Evolutionary conservation across 2,329 filamentous ascomycete genomes (phyloP), one percentile per base, ranked within the genome.

Genomic region (Alternaria gansuensis): DNA sequence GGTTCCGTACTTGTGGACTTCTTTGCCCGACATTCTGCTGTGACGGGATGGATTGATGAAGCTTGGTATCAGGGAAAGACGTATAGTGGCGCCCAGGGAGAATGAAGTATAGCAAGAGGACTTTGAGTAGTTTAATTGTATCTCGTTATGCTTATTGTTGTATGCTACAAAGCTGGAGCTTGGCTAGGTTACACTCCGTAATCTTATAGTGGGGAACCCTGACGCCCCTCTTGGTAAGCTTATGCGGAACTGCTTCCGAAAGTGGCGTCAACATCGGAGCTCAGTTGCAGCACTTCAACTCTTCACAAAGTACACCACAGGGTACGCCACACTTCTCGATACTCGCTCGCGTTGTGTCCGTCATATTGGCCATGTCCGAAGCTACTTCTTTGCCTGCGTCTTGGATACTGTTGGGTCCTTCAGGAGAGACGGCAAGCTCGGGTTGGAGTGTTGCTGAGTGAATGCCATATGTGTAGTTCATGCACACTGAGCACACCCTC

Each of bases 371-470:
- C 11, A 51, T 51, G 7, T 33, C 57, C 8, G 54, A 57, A 14
- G 28, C 46, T 9, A 51, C 53, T 13, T 54, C 52, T 3, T n/a
- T 56, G 2, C 11, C 44, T 3, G 58, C 62, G 14, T 17, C 49
- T 26, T 48, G 44, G 5, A 21, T 34, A 2, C 34, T 10, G 1
- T 26, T 28, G 26, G 23, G 2, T 24, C 34, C 8, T 3, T 14
- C 39, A 8, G 28, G 5, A 40, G 41, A 24, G 9, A 14, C 23
- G 6, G 59, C 71, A 14, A 83, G 65, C 72, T 91, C 89, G 0
- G 89, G 89, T 76, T 92, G 90, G 31, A 93, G 72, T 1, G 90
- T 92, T 4, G 82, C 83, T 11, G 87, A 90, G 73, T 92, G 88
- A 60, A 93, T 87, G 5, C 89, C 90, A 68, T 91, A 91, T 2